A percentile compares a stretch with the other conserved stretches of the same genome.
phyloP scores from a whole-genome alignment of 1,284 basidiomycete genomes.

The Ustilago loliicola region DNA sequence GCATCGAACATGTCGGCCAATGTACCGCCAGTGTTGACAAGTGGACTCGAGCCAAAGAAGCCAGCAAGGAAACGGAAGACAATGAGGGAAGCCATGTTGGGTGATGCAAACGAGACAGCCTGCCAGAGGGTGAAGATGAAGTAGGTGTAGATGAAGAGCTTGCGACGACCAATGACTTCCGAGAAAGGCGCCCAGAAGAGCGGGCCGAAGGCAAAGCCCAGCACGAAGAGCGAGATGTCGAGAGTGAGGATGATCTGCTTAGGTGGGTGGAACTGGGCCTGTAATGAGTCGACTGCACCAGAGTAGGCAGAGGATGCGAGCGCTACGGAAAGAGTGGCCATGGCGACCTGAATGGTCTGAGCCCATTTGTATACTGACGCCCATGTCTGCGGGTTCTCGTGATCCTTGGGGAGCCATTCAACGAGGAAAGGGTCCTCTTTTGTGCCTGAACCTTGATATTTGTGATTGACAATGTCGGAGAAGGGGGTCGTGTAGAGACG shows the following conservation, averaged over 20 bases:
- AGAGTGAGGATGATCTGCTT: constrained; percentile 53
- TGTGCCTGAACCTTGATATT: constrained; percentile 71
- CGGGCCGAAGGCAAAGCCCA: constrained; percentile 74
- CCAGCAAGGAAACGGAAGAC: constrained; percentile 80
- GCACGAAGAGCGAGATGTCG: constrained; percentile 77
- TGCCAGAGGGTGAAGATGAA: constrained; percentile 77
- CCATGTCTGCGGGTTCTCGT: constrained; percentile 53
- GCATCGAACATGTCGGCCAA: constrained; percentile 79
- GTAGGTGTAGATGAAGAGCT: constrained; percentile 78
- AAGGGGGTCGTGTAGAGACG: constrained; percentile 69
- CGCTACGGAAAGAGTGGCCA: constrained; percentile 63
- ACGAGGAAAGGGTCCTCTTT: constrained; percentile 71
- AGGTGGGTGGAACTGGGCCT: constrained; percentile 43
- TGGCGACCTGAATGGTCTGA: constrained; percentile 56
- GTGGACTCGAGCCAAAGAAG: constrained; percentile 74
- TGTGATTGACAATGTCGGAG: constrained; percentile 66
- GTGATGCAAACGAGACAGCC: constrained; percentile 77
- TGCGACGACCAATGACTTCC: constrained; percentile 76
- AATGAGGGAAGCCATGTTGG: constrained; percentile 77
- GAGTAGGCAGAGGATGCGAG: constrained; percentile 61
- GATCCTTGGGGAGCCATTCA: constrained; percentile 54
- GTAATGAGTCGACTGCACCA: constrained; percentile 56
- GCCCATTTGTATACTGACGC: constrained; percentile 51
- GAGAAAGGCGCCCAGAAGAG: constrained; percentile 77
- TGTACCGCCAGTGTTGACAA: constrained; percentile 74